phyloP scores from a whole-genome alignment of 176 grass and related monocot species.

The Oryza rufipogon region DNA sequence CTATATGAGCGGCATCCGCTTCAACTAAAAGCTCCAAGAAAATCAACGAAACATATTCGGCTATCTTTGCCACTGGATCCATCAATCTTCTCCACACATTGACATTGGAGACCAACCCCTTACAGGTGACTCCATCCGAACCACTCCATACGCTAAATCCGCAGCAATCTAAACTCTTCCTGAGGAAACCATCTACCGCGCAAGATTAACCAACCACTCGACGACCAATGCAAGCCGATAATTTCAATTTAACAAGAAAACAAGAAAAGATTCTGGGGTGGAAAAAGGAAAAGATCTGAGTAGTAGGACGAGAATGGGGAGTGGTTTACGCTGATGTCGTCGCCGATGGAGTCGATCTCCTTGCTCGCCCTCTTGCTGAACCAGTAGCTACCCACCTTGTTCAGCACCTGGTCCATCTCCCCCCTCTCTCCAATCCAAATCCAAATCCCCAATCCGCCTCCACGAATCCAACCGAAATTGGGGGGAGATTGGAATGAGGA shows the following conservation, averaged over 20 bases:
- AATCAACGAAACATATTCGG: not conserved
- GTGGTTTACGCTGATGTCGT: conserved; percentile 75
- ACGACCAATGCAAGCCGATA: conserved; percentile 6
- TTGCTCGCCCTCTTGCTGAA: conserved; percentile 87
- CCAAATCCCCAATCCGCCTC: not conserved
- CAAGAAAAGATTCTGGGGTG: not conserved
- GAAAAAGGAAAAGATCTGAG: not conserved
- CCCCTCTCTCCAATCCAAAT: conserved; percentile 1
- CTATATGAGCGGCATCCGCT: not conserved
- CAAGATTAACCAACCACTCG: not conserved
- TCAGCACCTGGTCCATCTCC: conserved; percentile 86
- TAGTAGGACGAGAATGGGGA: not conserved
- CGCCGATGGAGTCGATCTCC: conserved; percentile 89
- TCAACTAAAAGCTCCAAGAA: not conserved
- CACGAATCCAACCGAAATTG: conserved; percentile 10
- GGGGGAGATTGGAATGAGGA: not conserved
- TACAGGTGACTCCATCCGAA: not conserved
- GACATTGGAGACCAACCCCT: not conserved
- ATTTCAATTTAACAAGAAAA: not conserved
- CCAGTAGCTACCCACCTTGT: conserved; percentile 97
- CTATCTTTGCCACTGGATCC: not conserved
- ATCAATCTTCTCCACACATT: not conserved
- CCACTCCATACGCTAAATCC: too few species aligned
- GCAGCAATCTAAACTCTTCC: not conserved
- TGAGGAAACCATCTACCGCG: not conserved